A percentile compares a stretch with the other conserved stretches of the same genome.
phyloP scores from a whole-genome alignment of 1,284 basidiomycete genomes.

The Ceratorhiza oryzae-sativae region DNA sequence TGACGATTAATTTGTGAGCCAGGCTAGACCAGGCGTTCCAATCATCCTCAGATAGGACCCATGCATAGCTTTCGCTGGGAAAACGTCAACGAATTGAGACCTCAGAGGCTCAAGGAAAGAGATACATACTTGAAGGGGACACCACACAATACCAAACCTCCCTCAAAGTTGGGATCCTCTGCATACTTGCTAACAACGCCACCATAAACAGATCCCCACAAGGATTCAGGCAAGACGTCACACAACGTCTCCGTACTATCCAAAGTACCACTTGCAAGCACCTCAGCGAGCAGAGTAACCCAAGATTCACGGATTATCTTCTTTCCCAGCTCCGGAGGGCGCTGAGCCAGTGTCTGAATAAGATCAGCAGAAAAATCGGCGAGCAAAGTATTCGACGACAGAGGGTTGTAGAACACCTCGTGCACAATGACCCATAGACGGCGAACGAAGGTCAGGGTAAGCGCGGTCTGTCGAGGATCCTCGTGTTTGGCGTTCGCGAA shows the following conservation, averaged over 20 bases:
- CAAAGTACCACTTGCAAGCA: constrained; percentile 27
- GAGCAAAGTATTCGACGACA: constrained; percentile 23
- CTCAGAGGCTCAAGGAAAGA: neutral
- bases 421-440: constrained; percentile 20
- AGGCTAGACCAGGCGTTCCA: constrained; percentile 31
- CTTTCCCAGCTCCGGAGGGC: constrained; percentile 17
- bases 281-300: constrained; percentile 22
- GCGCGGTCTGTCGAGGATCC: constrained; percentile 5
- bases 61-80: constrained; percentile 18
- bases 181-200: constrained; percentile 26
- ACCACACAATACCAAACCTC: constrained; percentile 24
- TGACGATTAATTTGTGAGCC: constrained; percentile 12
- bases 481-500: constrained; percentile 20
- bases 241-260: constrained; percentile 31
- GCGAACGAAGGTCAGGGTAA: constrained; percentile 24
- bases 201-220: constrained; percentile 23
- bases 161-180: constrained; percentile 24
- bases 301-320: constrained; percentile 24
- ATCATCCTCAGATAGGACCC: constrained; percentile 22
- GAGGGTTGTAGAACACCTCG: constrained; percentile 31
- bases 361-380: constrained; percentile 34
- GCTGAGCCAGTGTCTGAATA: constrained; percentile 27
- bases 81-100: too few relatives aligned
- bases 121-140: constrained; percentile 26
- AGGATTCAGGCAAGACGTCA: constrained; percentile 18